phyloP scores from a whole-genome alignment of 1,139 yeast species.

The Kodamaea arcana region DNA sequence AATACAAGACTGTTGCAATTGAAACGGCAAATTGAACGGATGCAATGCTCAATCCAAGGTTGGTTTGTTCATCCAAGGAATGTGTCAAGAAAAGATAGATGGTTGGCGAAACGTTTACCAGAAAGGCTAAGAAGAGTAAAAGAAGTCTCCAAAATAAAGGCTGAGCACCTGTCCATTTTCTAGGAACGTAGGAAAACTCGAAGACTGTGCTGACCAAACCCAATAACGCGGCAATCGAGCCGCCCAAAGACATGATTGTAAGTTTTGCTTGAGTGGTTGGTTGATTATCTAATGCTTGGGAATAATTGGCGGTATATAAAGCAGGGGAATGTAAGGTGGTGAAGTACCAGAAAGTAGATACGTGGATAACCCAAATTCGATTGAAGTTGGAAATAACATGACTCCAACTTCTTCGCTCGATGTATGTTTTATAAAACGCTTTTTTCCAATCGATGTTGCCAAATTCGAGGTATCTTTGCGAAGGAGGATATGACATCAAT shows the following conservation, averaged over 20 bases:
- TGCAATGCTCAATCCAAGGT: conserved; percentile 33
- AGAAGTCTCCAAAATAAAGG: conserved; percentile 35
- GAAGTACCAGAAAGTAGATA: conserved; percentile 57
- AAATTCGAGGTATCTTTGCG: conserved; percentile 43
- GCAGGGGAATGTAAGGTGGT: conserved; percentile 53
- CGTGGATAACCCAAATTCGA: conserved; percentile 60
- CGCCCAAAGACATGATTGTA: conserved; percentile 50
- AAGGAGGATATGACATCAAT: conserved; percentile 40
- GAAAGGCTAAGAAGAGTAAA: conserved; percentile 25
- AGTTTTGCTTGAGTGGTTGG: conserved; percentile 46
- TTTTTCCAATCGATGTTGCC: conserved; percentile 47
- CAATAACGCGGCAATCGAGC: conserved; percentile 43
- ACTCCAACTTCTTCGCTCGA: conserved; percentile 56
- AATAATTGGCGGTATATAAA: conserved; percentile 48
- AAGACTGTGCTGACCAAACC: conserved; percentile 39
- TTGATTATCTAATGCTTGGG: conserved; percentile 39
- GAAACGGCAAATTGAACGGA: conserved; percentile 44
- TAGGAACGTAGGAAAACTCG: conserved; percentile 49
- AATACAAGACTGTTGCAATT: conserved; percentile 36
- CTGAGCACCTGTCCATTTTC: conserved; percentile 53
- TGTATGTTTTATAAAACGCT: conserved; percentile 51
- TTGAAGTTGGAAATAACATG: conserved; percentile 56
- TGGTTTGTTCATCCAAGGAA: conserved; percentile 23
- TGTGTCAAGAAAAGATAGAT: conserved; percentile 30
- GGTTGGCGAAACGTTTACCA: conserved; percentile 37